Conservation (phyloP, 495 filamentous ascomycete species). For the Elasticomyces elasticus region DNA sequence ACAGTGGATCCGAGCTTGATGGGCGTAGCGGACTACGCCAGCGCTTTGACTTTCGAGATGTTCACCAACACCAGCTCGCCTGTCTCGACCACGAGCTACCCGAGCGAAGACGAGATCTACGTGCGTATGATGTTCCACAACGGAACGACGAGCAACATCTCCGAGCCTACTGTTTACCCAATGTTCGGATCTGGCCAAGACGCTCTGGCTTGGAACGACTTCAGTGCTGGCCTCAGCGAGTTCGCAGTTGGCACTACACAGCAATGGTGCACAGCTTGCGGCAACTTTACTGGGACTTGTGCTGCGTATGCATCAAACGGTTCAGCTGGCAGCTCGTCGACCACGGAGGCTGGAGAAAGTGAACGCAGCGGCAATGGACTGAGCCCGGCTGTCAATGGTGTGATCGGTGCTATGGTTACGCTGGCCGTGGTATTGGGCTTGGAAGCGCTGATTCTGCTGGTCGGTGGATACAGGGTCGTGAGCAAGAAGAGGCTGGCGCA, state of each 20-base stretch:
- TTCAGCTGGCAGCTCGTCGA: background rate
- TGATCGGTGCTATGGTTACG: conserved; percentile 55
- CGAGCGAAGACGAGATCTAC: conserved; percentile 46
- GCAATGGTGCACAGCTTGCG: conserved; percentile 63
- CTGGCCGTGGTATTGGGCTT: conserved; percentile 44
- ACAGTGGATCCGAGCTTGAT: conserved; percentile 37
- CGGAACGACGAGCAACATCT: conserved; percentile 49
- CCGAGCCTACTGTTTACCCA: conserved; percentile 46
- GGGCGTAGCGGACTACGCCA: conserved; percentile 59
- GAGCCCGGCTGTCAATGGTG: conserved; percentile 37
- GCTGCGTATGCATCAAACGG: conserved; percentile 28
- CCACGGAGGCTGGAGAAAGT: background rate
- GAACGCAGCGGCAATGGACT: conserved; percentile 29
- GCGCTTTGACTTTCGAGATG: conserved; percentile 64
- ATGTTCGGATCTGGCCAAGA: conserved; percentile 50
- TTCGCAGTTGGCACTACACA: conserved; percentile 49
- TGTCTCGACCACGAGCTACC: conserved; percentile 36
- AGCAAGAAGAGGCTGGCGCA: conserved; percentile 29
- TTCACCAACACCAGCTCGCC: conserved; percentile 47
- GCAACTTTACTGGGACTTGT: conserved; percentile 53
- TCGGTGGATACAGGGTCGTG: conserved; percentile 34
- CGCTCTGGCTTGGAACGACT: conserved; percentile 52
- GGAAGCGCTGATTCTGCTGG: conserved; percentile 38
- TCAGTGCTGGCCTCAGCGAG: conserved; percentile 47
- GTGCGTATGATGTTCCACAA: conserved; percentile 74